Conservation (phyloP, 2,329 filamentous ascomycete species). For the Proliferodiscus dingleyae region DNA sequence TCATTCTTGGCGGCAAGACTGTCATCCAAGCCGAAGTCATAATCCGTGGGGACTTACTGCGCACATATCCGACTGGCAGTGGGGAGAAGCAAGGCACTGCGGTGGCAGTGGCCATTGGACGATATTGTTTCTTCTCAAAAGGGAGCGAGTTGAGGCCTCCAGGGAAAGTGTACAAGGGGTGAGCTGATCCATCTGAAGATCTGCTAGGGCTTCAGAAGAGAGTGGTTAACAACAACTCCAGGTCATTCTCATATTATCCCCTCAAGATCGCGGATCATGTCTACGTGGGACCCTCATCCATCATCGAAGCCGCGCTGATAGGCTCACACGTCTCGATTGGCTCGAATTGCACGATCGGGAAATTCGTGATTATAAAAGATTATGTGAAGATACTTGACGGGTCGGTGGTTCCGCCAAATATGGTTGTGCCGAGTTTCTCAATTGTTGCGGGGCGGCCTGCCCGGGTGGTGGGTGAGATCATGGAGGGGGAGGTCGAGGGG, state of each 20-base stretch:
- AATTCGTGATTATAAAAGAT: slow-evolving; percentile 90
- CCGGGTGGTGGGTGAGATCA: slow-evolving; percentile 74
- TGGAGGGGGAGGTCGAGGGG: slow-evolving; percentile 62
- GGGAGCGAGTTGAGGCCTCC: slow-evolving; percentile 78
- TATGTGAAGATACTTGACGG: slow-evolving; percentile 84
- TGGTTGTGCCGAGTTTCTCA: slow-evolving; percentile 89
- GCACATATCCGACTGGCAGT: slow-evolving; percentile 45
- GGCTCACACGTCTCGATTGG: slow-evolving; percentile 86
- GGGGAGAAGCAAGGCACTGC: slow-evolving; percentile 24
- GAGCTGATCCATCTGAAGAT: slow-evolving; percentile 12
- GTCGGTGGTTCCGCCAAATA: slow-evolving; percentile 76
- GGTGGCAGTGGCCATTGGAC: slow-evolving; percentile 76
- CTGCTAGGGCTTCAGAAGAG: too few species aligned
- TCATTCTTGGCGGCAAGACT: slow-evolving; percentile 93
- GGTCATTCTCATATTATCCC: slow-evolving; percentile 72
- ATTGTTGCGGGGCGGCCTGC: slow-evolving; percentile 83
- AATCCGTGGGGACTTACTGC: slow-evolving; percentile 83
- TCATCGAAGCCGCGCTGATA: slow-evolving; percentile 79
- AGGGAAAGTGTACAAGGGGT: slow-evolving; percentile 74
- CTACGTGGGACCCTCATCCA: slow-evolving; percentile 70
- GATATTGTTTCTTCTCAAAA: slow-evolving; percentile 83
- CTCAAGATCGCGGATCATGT: slow-evolving; percentile 94
- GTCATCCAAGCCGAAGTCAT: slow-evolving; percentile 94
- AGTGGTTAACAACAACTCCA: slow-evolving; percentile 23
- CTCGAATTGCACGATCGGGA: slow-evolving; percentile 68